Evolutionary conservation across 805 yeast genomes (phyloP), one percentile per base, ranked within the genome.

Genomic region (Ogataea naganishii): DNA sequence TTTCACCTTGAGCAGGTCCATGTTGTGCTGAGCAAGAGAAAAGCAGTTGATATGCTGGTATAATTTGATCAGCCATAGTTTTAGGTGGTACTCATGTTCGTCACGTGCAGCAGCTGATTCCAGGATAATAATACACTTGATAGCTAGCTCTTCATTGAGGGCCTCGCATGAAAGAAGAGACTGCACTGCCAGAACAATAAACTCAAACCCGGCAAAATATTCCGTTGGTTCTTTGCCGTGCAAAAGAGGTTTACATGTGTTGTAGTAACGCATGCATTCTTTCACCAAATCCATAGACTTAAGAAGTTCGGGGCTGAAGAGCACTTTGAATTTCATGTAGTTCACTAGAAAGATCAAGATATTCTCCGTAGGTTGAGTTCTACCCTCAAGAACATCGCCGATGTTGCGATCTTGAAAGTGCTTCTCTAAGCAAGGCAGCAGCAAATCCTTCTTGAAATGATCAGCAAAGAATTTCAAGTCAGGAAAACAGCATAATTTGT

Each of bases 41-140:
- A 62, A 61, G 7, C 74, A 59, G 28, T 85, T 85, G 7, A 84
- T 44, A 13, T 64, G 46, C 11, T 69, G 60, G 51, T 80, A 82
- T 3, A 84, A 47, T 18, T 72, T 64, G 28, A 81, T 64, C 20
- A 86, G 58, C 88, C 92, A 82, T 7, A 83, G 53, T 31, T 75
- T 65, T 14, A 82, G 57, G 42, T 75, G 77, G 47, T 75, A 83
- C 46, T 88, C 88, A 37, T 77, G 73, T n/a, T 68, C 67, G 47
- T 86, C 95, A 7, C 56, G 47, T 7, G 42, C 26, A 9, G 68
- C 56, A 3, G 77, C 71, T 12, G 62, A 51, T 44, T 81, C 85
- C n/a, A 88, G 55, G 4, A 80, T 50, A 1, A 69, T 43, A 7
- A 79, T 58, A 6, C 72, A 60, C 17, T 62, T 60, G 6, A 66